Evolutionary conservation across 2,329 filamentous ascomycete genomes (phyloP), one percentile per base, ranked within the genome.

Genomic region (Beauveria brongniartii): DNA sequence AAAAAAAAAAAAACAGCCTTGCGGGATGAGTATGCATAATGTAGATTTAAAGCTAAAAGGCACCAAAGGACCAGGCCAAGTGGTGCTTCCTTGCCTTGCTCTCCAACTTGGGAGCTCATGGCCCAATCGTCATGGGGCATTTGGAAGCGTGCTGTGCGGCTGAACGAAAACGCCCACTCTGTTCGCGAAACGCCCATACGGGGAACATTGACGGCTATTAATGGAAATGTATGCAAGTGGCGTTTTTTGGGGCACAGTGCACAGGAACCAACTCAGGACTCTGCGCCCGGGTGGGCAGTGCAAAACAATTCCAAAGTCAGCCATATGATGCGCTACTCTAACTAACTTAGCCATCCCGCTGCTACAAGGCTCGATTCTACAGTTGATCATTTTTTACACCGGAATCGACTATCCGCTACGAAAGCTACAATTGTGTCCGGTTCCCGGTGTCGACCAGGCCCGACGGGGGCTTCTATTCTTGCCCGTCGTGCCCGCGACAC

Each of bases 381-480:
- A 6, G 10, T 20, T 50, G 2, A n/a, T 40, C 8, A 14, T 37
- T 28, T 2, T 2, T 4, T 51, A 51, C 55, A n/a, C 30, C 55
- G 48, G 28, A 47, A 53, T 46, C 16, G 30, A 46, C 48, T 8
- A n/a, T 59, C 47, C 50, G 20, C 14, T 47, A 44, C 37, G 14
- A 28, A 2, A 28, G n/a, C 26, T 53, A 59, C 48, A n/a, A 54
- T 47, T 12, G 3, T 54, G 40, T 54, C 30, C 20, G 16, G 24
- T 54, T 59, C 40, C 50, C 57, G 57, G n/a, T 60, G 57, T 41
- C 57, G 41, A 41, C 57, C 57, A 40, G 22, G n/a, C 41, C 12
- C 57, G 50, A 54, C 57, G 57, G 57, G 20, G 48, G 57, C 57
- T 60, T 60, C 57, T 60, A 60, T 60, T 60, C 57, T 60, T 60